Percentiles rank a stretch among this genome's conserved stretches.
phyloP scores from a whole-genome alignment of 2,329 filamentous ascomycete species.

The Graphilbum sp. region DNA sequence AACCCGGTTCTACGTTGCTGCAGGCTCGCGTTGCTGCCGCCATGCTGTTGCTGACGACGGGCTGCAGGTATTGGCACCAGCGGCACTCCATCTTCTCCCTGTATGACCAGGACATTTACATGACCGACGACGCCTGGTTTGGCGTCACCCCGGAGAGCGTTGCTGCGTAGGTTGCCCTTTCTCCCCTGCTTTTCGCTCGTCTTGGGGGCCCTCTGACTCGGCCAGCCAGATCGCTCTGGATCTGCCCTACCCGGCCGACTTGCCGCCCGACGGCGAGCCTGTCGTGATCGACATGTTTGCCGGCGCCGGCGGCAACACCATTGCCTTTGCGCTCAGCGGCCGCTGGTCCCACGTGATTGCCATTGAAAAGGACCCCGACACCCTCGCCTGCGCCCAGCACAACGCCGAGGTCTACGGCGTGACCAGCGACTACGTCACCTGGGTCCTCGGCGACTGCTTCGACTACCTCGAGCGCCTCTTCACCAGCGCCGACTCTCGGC shows the following conservation, averaged over 20 bases:
- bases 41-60: too few relatives aligned
- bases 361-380: conserved; percentile 68
- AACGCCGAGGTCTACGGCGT: conserved; percentile 82
- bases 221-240: conserved; percentile 58
- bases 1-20: too few relatives aligned
- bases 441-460: conserved; percentile 80
- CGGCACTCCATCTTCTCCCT: conserved; percentile 72
- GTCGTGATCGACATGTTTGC: conserved; percentile 79
- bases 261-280: conserved; percentile 19
- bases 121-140: conserved; percentile 94
- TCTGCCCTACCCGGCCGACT: conserved; percentile 37
- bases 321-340: conserved; percentile 73
- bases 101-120: conserved; percentile 75
- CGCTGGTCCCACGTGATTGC: conserved; percentile 75
- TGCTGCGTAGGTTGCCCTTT: conserved; percentile 43
- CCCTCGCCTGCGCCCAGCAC: conserved; percentile 77
- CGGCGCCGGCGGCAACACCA: conserved; percentile 83
- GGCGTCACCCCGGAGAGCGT: conserved; percentile 90
- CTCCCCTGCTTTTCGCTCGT: not conserved
- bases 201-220: conserved; percentile 7
- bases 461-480: conserved; percentile 33
- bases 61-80: conserved; percentile 86
- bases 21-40: not conserved
- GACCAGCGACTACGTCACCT: conserved; percentile 53
- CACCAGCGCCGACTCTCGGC: conserved; percentile 4